Evolutionary conservation across 2,329 filamentous ascomycete species (phyloP).

Genomic region (Calonectria pauciramosa): DNA sequence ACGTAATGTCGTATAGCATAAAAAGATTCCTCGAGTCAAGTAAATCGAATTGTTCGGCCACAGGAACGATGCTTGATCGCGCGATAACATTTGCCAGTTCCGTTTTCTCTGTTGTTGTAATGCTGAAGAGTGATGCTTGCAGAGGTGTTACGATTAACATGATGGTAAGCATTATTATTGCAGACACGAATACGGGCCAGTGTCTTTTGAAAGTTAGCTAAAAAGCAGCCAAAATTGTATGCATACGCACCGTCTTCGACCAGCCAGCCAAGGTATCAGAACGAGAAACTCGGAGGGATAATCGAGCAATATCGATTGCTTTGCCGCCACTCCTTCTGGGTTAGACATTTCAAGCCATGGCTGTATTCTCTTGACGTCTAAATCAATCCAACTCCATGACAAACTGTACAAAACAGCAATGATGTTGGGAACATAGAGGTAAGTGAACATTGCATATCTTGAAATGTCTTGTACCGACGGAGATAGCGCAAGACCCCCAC

Average conservation of each 20-base stretch:
- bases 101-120: background rate
- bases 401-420: constrained; percentile 15
- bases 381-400: constrained; percentile 15
- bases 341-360: constrained; percentile 17
- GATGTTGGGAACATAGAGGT: constrained; percentile 15
- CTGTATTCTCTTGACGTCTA: constrained; percentile 18
- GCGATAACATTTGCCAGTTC: background rate
- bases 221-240: background rate
- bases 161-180: constrained; percentile 3
- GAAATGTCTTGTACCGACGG: background rate
- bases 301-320: constrained; percentile 9
- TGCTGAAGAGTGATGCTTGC: background rate
- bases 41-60: background rate
- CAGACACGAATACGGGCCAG: constrained; percentile 21
- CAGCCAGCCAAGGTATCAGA: constrained; percentile 5
- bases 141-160: constrained; percentile 17
- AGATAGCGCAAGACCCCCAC: background rate
- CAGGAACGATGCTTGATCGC: background rate
- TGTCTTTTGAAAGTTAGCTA: background rate
- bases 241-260: background rate
- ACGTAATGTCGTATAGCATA: background rate
- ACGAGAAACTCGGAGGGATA: constrained; percentile 17
- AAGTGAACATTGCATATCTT: background rate
- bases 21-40: background rate
- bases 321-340: background rate